A percentile compares a stretch with the other conserved stretches of the same genome.
These are phyloP conservation scores for Apiospora aurea DNA, from an alignment of 2,329 filamentous ascomycete species.

Conservation along the genomic window DNA sequence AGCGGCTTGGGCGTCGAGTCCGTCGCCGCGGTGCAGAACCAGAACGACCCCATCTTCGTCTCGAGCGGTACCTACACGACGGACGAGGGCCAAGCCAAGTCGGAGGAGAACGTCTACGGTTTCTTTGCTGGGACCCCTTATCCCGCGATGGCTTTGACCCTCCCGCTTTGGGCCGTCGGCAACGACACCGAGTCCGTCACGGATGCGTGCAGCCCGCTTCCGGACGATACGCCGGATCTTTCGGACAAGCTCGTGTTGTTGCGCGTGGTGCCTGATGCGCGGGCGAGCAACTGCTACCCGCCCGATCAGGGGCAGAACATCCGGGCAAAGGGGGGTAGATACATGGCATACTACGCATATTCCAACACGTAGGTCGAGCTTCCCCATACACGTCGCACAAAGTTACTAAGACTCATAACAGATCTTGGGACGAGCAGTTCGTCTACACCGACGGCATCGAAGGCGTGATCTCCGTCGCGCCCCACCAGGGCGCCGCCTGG, in stretches of 20 bases:
- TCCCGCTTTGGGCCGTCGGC: conserved; percentile 40
- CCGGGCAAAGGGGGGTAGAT: conserved; percentile 49
- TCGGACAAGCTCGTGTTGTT: conserved; percentile 50
- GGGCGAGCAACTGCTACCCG: conserved; percentile 40
- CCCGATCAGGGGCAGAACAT: conserved; percentile 47
- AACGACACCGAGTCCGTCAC: conserved; percentile 37
- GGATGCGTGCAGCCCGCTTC: conserved; percentile 49
- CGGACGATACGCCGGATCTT: conserved; percentile 49
- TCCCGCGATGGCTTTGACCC: conserved; percentile 27
- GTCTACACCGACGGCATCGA: conserved; percentile 27
- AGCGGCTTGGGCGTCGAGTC: conserved; percentile 28
- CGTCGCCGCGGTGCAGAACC: conserved; percentile 30
- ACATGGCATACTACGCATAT: conserved; percentile 49
- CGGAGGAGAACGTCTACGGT: conserved; percentile 23
- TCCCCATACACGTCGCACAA: neutral
- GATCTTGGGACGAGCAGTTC: conserved; percentile 7
- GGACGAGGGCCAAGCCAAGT: neutral
- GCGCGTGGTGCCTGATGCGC: conserved; percentile 38
- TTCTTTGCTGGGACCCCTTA: conserved; percentile 30
- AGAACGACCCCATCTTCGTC: conserved; percentile 28
- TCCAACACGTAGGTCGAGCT: conserved; percentile 32
- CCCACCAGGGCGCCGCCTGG: conserved; percentile 36
- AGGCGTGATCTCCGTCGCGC: conserved; percentile 30
- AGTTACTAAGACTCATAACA: neutral
- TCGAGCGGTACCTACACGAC: conserved; percentile 22